These are phyloP conservation scores for Talinum fruticosum DNA, from an alignment of 148 eudicot genomes.

Conservation along the genomic window DNA sequence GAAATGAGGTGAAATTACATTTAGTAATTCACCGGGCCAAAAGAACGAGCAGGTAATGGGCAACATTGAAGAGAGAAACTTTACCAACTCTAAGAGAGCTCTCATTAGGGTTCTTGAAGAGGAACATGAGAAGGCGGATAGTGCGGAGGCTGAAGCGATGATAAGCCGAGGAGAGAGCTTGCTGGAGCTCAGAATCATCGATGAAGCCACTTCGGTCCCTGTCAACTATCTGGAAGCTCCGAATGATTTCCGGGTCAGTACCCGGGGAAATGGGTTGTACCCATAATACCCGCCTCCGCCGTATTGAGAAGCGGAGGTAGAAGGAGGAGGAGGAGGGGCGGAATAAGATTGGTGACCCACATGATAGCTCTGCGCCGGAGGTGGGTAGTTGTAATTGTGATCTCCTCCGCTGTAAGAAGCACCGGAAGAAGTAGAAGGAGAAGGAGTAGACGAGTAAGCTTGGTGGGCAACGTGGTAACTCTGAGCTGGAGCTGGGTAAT, in stretches of 20 bases:
- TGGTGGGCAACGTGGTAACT: conserved; percentile 9
- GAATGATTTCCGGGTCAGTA: conserved; percentile 64
- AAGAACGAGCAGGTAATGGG: conserved; percentile 22
- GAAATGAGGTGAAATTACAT: neutral
- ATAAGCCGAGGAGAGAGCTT: conserved; percentile 49
- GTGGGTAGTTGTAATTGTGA: neutral
- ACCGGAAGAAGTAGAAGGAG: neutral
- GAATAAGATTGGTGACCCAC: conserved; percentile 12
- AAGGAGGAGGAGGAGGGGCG: too few relatives aligned
- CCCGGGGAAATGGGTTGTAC: conserved; percentile 56
- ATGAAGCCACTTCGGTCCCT: conserved; percentile 62
- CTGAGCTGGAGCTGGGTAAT: conserved; percentile 16
- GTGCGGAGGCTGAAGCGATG: conserved; percentile 55
- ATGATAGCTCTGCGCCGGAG: conserved; percentile 19
- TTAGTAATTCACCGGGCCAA: conserved; percentile 9
- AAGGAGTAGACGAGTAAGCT: neutral
- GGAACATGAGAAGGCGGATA: conserved; percentile 58
- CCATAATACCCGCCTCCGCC: conserved; percentile 15
- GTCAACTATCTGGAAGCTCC: conserved; percentile 76
- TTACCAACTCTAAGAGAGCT: conserved; percentile 41
- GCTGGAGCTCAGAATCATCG: conserved; percentile 60
- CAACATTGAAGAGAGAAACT: conserved; percentile 3
- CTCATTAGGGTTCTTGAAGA: conserved; percentile 48
- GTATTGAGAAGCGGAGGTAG: neutral
- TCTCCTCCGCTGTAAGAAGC: neutral